phyloP scores from a whole-genome alignment of 768 basidiomycete species.

The Auricularia heimuer region DNA sequence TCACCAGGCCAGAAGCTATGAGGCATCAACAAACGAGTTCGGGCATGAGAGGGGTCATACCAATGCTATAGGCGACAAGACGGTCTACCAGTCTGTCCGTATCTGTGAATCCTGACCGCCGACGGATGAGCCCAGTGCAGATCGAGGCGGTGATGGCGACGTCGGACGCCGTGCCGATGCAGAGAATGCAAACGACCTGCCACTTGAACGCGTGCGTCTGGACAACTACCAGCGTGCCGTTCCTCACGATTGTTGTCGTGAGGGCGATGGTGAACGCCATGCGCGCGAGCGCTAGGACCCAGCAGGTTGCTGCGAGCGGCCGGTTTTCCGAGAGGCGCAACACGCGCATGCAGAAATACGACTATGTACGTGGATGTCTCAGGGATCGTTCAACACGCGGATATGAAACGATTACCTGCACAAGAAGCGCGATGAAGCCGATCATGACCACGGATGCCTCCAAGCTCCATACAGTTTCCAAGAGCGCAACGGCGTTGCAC shows the following conservation, averaged over 20 bases:
- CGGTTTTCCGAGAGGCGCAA: neutral
- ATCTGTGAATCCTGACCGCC: neutral
- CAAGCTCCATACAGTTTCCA: neutral
- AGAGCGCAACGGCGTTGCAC: neutral
- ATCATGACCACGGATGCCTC: neutral
- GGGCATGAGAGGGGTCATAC: neutral
- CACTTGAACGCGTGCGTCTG: neutral
- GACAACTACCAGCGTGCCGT: neutral
- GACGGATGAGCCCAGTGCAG: neutral
- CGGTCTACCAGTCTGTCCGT: neutral
- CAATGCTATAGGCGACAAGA: neutral
- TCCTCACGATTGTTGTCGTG: neutral
- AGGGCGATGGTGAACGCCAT: neutral
- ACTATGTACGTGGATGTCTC: neutral
- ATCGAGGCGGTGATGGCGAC: neutral
- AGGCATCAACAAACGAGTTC: too few relatives aligned
- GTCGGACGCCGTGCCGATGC: neutral
- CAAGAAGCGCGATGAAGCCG: neutral
- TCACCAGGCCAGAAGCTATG: neutral
- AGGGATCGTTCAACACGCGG: too few relatives aligned
- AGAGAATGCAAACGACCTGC: neutral
- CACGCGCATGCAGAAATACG: neutral
- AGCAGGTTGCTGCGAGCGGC: neutral
- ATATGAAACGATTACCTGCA: neutral
- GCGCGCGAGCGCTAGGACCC: neutral